phyloP scores from a whole-genome alignment of 2,329 filamentous ascomycete species.

The Falciphora oryzae region DNA sequence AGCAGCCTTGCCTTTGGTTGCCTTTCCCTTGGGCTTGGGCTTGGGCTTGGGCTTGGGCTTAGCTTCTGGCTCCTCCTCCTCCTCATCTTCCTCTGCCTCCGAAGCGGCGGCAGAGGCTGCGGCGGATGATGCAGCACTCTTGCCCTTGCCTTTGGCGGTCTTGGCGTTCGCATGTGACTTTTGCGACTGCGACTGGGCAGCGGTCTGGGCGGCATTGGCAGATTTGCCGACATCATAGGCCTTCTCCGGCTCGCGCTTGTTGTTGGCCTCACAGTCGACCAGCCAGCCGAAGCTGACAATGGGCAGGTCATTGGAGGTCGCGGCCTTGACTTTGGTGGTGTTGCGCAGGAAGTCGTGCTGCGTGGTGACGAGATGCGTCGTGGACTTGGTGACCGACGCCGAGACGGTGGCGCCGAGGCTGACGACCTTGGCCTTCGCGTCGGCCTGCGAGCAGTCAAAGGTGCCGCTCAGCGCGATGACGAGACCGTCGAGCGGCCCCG shows the following conservation, averaged over 20 bases:
- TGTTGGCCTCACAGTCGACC: slow-evolving; percentile 43
- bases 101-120: not conserved
- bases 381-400: slow-evolving; percentile 41
- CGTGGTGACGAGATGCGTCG: slow-evolving; percentile 53
- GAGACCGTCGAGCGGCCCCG: slow-evolving; percentile 38
- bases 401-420: slow-evolving; percentile 43
- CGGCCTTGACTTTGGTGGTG: slow-evolving; percentile 46
- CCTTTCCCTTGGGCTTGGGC: slow-evolving; percentile 14
- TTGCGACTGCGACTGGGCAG: slow-evolving; percentile 14
- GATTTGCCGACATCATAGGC: slow-evolving; percentile 12
- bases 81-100: slow-evolving; percentile 8
- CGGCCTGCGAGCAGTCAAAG: slow-evolving; percentile 48
- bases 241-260: slow-evolving; percentile 31
- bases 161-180: slow-evolving; percentile 18
- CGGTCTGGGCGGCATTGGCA: slow-evolving; percentile 7
- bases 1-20: slow-evolving; percentile 21
- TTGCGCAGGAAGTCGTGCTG: slow-evolving; percentile 43
- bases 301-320: slow-evolving; percentile 38
- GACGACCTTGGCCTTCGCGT: slow-evolving; percentile 39
- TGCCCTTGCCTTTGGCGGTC: slow-evolving; percentile 20
- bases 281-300: slow-evolving; percentile 59
- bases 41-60: slow-evolving; percentile 13
- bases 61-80: not conserved
- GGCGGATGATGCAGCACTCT: slow-evolving; percentile 16
- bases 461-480: slow-evolving; percentile 55